Percentiles rank a stretch among this genome's conserved stretches.
These are phyloP conservation scores for Gastrolobium bilobum DNA, from an alignment of 306 rosid species.

Conservation along the genomic window DNA sequence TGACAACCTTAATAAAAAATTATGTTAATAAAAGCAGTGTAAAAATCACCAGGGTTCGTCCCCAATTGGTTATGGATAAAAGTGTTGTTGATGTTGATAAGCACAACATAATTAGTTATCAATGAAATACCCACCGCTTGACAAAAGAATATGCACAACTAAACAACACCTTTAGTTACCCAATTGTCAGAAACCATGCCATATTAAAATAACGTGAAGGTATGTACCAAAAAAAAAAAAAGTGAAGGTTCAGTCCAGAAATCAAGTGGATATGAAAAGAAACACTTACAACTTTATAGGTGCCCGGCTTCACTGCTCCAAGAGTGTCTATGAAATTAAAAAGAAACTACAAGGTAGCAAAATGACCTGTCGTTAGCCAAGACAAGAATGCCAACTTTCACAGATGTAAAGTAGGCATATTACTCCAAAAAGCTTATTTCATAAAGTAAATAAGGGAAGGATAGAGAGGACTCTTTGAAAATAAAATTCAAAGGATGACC, in stretches of 20 bases:
- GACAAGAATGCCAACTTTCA: not conserved
- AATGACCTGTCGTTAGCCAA: slow-evolving; percentile 45
- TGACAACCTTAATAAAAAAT: not conserved
- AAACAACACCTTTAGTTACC: slow-evolving; percentile 28
- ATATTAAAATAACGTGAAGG: slow-evolving; percentile 27
- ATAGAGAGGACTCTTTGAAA: not conserved
- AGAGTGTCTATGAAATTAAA: slow-evolving; percentile 71
- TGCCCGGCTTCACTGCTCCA: slow-evolving; percentile 66
- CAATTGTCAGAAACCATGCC: slow-evolving; percentile 34
- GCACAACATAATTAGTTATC: not conserved
- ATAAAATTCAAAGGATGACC: not conserved
- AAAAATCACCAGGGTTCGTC: no score
- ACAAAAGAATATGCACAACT: slow-evolving; percentile 32
- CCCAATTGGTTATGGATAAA: no score
- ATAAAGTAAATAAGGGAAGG: slow-evolving; percentile 7
- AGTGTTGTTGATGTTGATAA: no score
- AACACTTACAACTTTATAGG: slow-evolving; percentile 79
- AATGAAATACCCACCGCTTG: slow-evolving; percentile 15
- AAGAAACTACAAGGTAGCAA: slow-evolving; percentile 61
- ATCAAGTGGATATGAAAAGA: slow-evolving; percentile 40
- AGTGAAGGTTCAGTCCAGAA: slow-evolving; percentile 36
- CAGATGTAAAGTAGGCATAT: slow-evolving; percentile 17
- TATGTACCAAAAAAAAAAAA: not conserved
- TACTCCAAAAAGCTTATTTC: slow-evolving; percentile 13
- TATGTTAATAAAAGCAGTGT: not conserved